Conservation (phyloP, 2,329 filamentous ascomycete species). For the Trichoderma sp. region DNA sequence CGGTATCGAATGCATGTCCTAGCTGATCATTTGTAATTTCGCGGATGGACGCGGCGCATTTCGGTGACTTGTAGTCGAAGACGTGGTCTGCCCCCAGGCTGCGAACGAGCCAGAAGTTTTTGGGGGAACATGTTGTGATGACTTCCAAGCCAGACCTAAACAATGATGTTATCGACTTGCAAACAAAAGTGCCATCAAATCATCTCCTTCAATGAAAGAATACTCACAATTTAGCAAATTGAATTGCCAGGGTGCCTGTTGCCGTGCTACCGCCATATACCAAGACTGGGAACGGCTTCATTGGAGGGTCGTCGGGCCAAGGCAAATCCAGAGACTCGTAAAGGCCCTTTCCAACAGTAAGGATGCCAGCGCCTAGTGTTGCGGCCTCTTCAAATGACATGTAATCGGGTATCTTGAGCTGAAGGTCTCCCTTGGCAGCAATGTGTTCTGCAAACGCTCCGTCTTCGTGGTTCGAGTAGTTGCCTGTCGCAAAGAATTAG, state of each 20-base stretch:
- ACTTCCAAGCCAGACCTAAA: conserved; percentile 44
- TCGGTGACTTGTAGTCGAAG: conserved; percentile 51
- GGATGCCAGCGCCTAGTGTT: conserved; percentile 46
- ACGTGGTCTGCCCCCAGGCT: conserved; percentile 50
- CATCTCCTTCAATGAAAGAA: background rate
- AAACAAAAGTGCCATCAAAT: background rate
- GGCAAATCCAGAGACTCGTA: conserved; percentile 52
- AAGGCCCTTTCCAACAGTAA: conserved; percentile 47
- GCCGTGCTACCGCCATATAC: conserved; percentile 58
- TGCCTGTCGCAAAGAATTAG: background rate
- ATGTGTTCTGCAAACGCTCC: conserved; percentile 50
- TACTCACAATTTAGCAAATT: conserved; percentile 44
- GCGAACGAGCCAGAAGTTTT: conserved; percentile 43
- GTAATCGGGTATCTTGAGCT: conserved; percentile 50
- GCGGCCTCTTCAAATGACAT: conserved; percentile 53
- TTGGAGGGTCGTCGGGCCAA: conserved; percentile 48
- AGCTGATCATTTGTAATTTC: conserved; percentile 14
- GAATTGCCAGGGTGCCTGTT: conserved; percentile 57
- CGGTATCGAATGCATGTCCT: conserved; percentile 15
- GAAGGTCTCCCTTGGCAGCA: conserved; percentile 46
- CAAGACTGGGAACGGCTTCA: conserved; percentile 45
- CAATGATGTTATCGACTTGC: background rate
- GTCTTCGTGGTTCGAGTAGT: conserved; percentile 42
- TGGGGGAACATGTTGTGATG: conserved; percentile 46
- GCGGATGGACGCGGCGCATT: conserved; percentile 35